Evolutionary conservation across 441 rosid genomes (phyloP).

Genomic region (Arabidopsis lyrata): DNA sequence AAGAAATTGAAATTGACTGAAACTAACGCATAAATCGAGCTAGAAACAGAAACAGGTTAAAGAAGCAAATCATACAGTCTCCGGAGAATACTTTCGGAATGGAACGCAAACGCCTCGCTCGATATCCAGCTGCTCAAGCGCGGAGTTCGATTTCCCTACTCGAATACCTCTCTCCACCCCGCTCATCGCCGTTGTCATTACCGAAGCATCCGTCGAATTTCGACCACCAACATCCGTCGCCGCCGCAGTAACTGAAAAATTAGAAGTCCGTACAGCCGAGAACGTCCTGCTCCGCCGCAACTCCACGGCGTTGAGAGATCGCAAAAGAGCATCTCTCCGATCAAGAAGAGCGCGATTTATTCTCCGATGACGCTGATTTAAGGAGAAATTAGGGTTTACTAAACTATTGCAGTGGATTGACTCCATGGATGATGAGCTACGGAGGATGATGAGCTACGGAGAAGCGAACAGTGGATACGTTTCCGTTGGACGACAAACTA

Average conservation of each 20-base stretch:
- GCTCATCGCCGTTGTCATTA: constrained; percentile 32
- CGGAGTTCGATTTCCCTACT: constrained; percentile 59
- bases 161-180: constrained; percentile 31
- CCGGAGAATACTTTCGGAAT: constrained; percentile 95
- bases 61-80: constrained; percentile 66
- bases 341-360: not conserved
- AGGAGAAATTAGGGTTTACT: constrained; percentile 25
- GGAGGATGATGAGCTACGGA: constrained; percentile 20
- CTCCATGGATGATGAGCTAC: constrained; percentile 47
- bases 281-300: constrained; percentile 36
- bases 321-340: constrained; percentile 30
- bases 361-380: constrained; percentile 30
- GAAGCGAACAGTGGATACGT: constrained; percentile 27
- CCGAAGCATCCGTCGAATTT: constrained; percentile 23
- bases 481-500: constrained; percentile 31
- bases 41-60: not conserved
- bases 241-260: constrained; percentile 36
- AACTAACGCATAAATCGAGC: not conserved
- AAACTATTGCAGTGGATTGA: constrained; percentile 48
- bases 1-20: constrained; percentile 1
- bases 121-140: constrained; percentile 88
- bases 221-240: constrained; percentile 36
- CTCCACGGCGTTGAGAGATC: not conserved
- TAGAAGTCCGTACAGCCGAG: constrained; percentile 36
- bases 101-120: constrained; percentile 97